phyloP scores from a whole-genome alignment of 2,329 filamentous ascomycete species.

The Thielaviopsis populi region DNA sequence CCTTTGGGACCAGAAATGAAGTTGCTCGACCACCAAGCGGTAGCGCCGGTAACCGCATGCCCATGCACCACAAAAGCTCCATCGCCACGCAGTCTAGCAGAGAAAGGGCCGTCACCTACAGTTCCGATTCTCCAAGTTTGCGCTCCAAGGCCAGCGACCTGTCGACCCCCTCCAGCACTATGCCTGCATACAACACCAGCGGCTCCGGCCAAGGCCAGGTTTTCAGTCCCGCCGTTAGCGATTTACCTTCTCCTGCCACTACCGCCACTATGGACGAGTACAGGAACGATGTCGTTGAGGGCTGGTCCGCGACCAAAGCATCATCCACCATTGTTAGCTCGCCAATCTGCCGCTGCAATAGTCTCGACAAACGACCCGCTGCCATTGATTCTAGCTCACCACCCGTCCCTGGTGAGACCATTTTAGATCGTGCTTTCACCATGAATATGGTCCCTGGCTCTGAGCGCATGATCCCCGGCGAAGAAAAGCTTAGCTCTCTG shows the following conservation, averaged over 20 bases:
- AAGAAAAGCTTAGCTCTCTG: conserved; percentile 49
- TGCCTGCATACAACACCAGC: neutral
- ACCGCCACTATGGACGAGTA: conserved; percentile 36
- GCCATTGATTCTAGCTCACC: conserved; percentile 35
- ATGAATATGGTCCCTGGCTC: conserved; percentile 47
- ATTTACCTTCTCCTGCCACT: conserved; percentile 40
- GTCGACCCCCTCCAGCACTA: conserved; percentile 40
- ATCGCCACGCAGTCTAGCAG: conserved; percentile 34
- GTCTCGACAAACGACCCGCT: conserved; percentile 30
- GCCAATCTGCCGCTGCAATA: conserved; percentile 39
- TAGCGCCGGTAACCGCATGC: conserved; percentile 23
- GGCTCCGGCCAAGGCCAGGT: conserved; percentile 4
- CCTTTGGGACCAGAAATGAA: conserved; percentile 32
- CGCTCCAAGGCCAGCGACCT: conserved; percentile 48
- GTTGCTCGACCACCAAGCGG: conserved; percentile 32
- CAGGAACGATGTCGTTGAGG: conserved; percentile 42
- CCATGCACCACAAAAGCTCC: conserved; percentile 34
- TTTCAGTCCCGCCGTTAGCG: conserved; percentile 34
- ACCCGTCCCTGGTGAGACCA: conserved; percentile 44
- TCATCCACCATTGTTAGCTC: conserved; percentile 44
- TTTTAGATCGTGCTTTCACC: conserved; percentile 52
- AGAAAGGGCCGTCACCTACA: conserved; percentile 32
- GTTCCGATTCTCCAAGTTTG: conserved; percentile 44
- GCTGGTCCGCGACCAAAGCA: conserved; percentile 45
- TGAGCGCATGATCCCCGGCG: conserved; percentile 37